Percentiles rank a stretch among this genome's conserved stretches.
phyloP scores from a whole-genome alignment of 352 stramenopile species.

The Pythium aphanidermatum region DNA sequence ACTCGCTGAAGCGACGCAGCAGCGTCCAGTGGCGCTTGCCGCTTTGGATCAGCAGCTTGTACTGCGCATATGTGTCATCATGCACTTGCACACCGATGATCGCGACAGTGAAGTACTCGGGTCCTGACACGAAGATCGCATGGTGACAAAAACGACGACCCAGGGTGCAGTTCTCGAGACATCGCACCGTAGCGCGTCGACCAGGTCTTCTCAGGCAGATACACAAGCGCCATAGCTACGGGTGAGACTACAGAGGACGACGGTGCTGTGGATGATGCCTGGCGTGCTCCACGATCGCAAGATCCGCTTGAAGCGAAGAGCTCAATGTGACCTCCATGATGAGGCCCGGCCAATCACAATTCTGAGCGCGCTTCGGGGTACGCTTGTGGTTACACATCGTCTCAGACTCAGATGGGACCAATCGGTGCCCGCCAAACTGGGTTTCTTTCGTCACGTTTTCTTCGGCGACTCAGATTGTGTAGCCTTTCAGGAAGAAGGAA shows the following conservation, averaged over 20 bases:
- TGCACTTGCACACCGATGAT: conserved; percentile 49
- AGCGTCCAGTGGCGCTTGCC: conserved; percentile 63
- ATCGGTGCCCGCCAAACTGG: no score
- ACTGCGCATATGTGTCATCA: conserved; percentile 44
- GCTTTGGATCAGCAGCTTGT: conserved; percentile 66
- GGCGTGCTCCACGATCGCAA: background rate
- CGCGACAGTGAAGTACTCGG: conserved; percentile 70
- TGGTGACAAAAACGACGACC: no score
- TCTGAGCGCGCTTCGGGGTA: no score
- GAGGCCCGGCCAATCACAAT: no score
- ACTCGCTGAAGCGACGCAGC: conserved; percentile 68
- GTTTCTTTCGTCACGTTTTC: conserved; percentile 2
- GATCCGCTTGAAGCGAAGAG: conserved; percentile 14
- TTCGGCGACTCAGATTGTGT: conserved; percentile 5
- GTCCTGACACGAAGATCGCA: no score
- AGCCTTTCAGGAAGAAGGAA: no score
- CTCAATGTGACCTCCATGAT: no score
- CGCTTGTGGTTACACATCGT: no score
- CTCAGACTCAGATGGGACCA: no score
- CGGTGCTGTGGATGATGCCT: background rate
- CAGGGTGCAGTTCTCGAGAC: no score
- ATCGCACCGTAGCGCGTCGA: conserved; percentile 68
- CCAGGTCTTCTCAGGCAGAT: conserved; percentile 61
- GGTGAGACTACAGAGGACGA: no score
- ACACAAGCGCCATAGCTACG: conserved; percentile 73